These are phyloP conservation scores for Physcia stellaris DNA, from an alignment of 495 filamentous ascomycete genomes.

Conservation along the genomic window DNA sequence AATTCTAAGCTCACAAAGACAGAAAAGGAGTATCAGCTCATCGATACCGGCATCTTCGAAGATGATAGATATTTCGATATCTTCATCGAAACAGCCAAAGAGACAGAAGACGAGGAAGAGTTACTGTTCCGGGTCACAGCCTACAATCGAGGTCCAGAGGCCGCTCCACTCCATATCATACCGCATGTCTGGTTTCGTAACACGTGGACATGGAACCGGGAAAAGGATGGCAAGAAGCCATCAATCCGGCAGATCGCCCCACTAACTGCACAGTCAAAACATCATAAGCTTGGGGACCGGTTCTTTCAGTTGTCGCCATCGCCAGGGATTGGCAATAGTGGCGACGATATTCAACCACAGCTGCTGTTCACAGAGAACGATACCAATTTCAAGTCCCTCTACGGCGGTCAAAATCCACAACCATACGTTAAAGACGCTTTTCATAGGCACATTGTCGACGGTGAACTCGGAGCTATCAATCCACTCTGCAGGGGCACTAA, in stretches of 20 bases:
- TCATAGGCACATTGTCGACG: slow-evolving; percentile 73
- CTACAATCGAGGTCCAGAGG: slow-evolving; percentile 86
- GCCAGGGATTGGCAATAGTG: slow-evolving; percentile 61
- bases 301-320: slow-evolving; percentile 82
- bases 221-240: slow-evolving; percentile 59
- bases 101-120: slow-evolving; percentile 76
- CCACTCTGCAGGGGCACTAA: slow-evolving; percentile 73
- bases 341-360: slow-evolving; percentile 69
- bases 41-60: slow-evolving; percentile 85
- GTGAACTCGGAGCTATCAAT: slow-evolving; percentile 68
- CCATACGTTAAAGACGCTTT: slow-evolving; percentile 93
- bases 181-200: slow-evolving; percentile 96
- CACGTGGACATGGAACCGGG: slow-evolving; percentile 85
- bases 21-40: slow-evolving; percentile 80
- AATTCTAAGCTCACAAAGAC: slow-evolving; percentile 61
- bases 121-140: slow-evolving; percentile 89
- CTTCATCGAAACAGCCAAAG: slow-evolving; percentile 91
- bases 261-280: slow-evolving; percentile 56
- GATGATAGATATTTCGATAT: slow-evolving; percentile 94
- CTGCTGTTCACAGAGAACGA: slow-evolving; percentile 93
- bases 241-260: slow-evolving; percentile 49
- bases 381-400: slow-evolving; percentile 68
- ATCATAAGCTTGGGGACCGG: slow-evolving; percentile 65
- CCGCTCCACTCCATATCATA: slow-evolving; percentile 81
- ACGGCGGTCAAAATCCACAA: slow-evolving; percentile 59